Conservation (phyloP, 1,139 yeast species). For the Debaryomyces sp. region DNA sequence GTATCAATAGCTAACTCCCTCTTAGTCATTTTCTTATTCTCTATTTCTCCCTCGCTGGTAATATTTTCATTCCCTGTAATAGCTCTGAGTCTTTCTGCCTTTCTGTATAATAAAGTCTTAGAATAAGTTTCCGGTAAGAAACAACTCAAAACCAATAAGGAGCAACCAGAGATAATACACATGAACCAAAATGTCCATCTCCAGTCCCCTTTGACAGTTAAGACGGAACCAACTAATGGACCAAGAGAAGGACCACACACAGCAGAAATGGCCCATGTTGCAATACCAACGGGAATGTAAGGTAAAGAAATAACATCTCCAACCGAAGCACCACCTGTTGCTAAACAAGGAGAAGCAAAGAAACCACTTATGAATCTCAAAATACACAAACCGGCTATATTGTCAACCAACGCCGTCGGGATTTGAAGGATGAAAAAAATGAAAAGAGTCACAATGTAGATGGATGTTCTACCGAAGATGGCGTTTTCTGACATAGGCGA, state of each 20-base stretch:
- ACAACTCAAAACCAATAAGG: conserved; percentile 28
- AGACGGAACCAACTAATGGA: conserved; percentile 38
- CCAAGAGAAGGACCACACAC: conserved; percentile 43
- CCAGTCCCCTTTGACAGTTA: conserved; percentile 34
- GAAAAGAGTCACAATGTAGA: conserved; percentile 33
- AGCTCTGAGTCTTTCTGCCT: conserved; percentile 38
- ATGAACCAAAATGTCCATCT: conserved; percentile 47
- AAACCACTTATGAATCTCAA: conserved; percentile 36
- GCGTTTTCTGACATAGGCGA: conserved; percentile 43
- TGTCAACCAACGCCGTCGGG: conserved; percentile 32
- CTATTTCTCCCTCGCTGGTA: conserved; percentile 32
- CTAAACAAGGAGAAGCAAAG: conserved; percentile 36
- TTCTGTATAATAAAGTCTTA: conserved; percentile 37
- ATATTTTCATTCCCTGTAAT: conserved; percentile 36
- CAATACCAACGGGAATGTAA: conserved; percentile 36
- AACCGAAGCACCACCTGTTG: conserved; percentile 39
- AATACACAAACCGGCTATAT: conserved; percentile 33
- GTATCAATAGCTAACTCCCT: conserved; percentile 35
- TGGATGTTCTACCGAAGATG: conserved; percentile 55
- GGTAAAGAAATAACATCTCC: conserved; percentile 29
- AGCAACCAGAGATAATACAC: conserved; percentile 31
- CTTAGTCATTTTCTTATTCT: conserved; percentile 20
- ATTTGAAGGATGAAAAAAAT: conserved; percentile 37
- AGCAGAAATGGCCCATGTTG: conserved; percentile 38
- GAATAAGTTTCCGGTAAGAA: conserved; percentile 39